phyloP scores from a whole-genome alignment of 2,329 filamentous ascomycete species.

The Calonectria pauciramosa region DNA sequence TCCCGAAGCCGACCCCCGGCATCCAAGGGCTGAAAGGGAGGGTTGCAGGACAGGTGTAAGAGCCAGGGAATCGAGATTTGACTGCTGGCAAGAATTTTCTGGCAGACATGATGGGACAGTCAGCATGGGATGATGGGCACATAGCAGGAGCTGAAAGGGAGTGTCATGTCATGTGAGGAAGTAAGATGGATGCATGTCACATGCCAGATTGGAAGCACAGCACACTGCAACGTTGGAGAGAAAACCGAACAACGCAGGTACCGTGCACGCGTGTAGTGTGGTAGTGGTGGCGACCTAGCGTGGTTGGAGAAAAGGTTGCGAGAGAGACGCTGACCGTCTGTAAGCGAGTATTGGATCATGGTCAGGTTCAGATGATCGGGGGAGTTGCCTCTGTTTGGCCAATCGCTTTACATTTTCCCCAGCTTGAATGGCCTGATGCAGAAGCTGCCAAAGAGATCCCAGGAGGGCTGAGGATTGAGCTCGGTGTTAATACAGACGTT shows the following conservation, averaged over 20 bases:
- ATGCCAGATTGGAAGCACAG: conserved; percentile 21
- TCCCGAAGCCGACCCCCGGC: neutral
- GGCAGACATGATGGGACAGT: neutral
- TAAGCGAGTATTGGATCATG: conserved; percentile 13
- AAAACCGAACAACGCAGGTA: conserved; percentile 7
- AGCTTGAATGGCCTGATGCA: conserved; percentile 27
- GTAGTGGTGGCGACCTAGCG: conserved; percentile 7
- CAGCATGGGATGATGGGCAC: conserved; percentile 20
- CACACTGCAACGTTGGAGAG: conserved; percentile 22
- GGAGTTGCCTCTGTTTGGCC: conserved; percentile 9
- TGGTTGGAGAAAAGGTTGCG: conserved; percentile 9
- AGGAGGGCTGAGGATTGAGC: conserved; percentile 34
- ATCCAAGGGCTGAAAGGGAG: neutral
- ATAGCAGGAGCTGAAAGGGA: conserved; percentile 26
- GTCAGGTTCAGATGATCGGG: conserved; percentile 19
- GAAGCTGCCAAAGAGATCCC: conserved; percentile 25
- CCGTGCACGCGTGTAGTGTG: neutral
- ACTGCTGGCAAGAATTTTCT: conserved; percentile 23
- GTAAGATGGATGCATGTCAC: conserved; percentile 30
- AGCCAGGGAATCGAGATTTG: conserved; percentile 29
- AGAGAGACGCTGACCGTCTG: conserved; percentile 13
- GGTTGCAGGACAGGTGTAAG: conserved; percentile 18
- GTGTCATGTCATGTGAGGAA: conserved; percentile 19
- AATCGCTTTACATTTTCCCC: conserved; percentile 14
- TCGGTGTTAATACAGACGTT: conserved; percentile 18